These are phyloP conservation scores for Grifola frondosa DNA, from an alignment of 1,284 basidiomycete genomes.

Conservation along the genomic window DNA sequence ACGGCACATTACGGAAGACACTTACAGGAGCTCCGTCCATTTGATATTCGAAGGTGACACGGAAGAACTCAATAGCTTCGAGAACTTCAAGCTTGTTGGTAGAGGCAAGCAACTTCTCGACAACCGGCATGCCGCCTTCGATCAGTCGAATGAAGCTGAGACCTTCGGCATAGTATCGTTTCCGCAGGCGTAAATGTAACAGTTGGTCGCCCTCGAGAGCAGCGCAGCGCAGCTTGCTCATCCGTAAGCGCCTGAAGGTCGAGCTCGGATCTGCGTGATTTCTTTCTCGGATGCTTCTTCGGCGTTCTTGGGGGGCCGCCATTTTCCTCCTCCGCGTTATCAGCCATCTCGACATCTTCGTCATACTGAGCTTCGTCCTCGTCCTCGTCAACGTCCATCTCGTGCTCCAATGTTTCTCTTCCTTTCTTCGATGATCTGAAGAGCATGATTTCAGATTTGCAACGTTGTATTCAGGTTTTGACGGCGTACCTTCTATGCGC, in stretches of 20 bases:
- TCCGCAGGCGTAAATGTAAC: constrained; percentile 74
- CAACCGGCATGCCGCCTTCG: constrained; percentile 74
- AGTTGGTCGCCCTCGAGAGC: constrained; percentile 66
- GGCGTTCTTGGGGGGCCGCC: constrained; percentile 27
- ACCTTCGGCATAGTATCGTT: constrained; percentile 88
- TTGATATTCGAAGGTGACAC: constrained; percentile 81
- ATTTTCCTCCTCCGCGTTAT: constrained; percentile 18
- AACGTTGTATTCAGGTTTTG: neutral
- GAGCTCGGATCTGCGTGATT: constrained; percentile 68
- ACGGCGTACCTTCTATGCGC: constrained; percentile 4
- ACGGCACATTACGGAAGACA: neutral
- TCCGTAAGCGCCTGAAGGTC: constrained; percentile 62
- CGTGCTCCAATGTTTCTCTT: no score
- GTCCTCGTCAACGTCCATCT: constrained; percentile 54
- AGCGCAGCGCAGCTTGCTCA: constrained; percentile 67
- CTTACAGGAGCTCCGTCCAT: constrained; percentile 74
- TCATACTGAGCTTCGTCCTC: constrained; percentile 30
- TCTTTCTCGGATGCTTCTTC: constrained; percentile 46
- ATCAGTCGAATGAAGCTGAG: constrained; percentile 84
- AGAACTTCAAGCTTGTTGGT: constrained; percentile 93
- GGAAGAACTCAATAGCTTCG: constrained; percentile 96
- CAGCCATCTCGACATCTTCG: constrained; percentile 38
- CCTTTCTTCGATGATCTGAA: no score
- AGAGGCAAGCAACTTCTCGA: constrained; percentile 82
- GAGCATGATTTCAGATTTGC: no score